Percentiles rank a stretch among this genome's conserved stretches.
Conservation (phyloP, 2,329 filamentous ascomycete species). For the Penicillium hesseltinei region DNA sequence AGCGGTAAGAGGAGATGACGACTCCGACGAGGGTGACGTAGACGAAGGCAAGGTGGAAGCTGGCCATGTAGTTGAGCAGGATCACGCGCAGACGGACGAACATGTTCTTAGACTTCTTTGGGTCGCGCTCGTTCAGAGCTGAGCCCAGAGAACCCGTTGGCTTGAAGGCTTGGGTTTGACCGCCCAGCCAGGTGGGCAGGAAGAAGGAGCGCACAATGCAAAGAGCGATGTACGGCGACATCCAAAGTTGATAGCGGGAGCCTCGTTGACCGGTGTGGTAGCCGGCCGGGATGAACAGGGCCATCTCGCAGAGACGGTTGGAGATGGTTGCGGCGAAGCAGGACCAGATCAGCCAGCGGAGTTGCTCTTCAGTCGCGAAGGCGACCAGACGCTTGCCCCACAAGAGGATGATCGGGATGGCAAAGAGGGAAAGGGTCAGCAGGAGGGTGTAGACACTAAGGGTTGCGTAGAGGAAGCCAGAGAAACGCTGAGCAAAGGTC, state of each 20-base stretch:
- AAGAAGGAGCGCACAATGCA: slow-evolving; percentile 59
- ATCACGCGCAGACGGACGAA: slow-evolving; percentile 55
- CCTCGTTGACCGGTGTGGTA: slow-evolving; percentile 60
- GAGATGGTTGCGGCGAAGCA: slow-evolving; percentile 53
- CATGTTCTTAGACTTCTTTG: slow-evolving; percentile 42
- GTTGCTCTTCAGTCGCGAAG: slow-evolving; percentile 52
- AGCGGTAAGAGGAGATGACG: slow-evolving; percentile 52
- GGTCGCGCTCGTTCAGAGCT: slow-evolving; percentile 58
- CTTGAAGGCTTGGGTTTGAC: slow-evolving; percentile 58
- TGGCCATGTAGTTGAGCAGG: slow-evolving; percentile 55
- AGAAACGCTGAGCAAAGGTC: slow-evolving; percentile 58
- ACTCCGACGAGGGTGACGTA: slow-evolving; percentile 54
- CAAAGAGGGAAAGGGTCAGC: slow-evolving; percentile 55
- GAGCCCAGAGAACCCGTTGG: slow-evolving; percentile 59
- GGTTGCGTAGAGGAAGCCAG: slow-evolving; percentile 57
- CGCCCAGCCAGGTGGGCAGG: slow-evolving; percentile 60
- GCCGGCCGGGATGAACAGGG: slow-evolving; percentile 59
- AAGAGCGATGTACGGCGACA: slow-evolving; percentile 61
- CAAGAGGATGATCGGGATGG: slow-evolving; percentile 59
- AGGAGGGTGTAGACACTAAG: slow-evolving; percentile 58
- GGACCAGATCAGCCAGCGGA: slow-evolving; percentile 58
- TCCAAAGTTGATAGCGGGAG: slow-evolving; percentile 59
- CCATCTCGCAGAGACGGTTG: slow-evolving; percentile 57
- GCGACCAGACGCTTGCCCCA: slow-evolving; percentile 59
- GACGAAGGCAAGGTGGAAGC: slow-evolving; percentile 57